Evolutionary conservation across 208 protist genomes (phyloP).

Genomic region (Tritrichomonas musculus): DNA sequence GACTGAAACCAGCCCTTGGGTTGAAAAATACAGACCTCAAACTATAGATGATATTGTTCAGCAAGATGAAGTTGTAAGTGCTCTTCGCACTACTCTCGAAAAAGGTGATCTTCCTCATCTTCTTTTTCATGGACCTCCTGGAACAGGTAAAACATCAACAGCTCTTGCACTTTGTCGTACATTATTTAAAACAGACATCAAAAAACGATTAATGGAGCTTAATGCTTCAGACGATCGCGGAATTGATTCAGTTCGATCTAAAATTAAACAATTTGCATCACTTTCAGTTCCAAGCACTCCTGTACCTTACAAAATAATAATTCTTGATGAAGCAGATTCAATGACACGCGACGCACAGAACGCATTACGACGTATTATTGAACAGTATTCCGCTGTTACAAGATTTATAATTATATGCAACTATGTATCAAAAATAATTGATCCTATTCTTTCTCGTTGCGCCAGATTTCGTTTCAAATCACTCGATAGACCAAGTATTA

Average conservation of each 20-base stretch:
- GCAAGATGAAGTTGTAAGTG: neutral
- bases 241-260: constrained; percentile 90
- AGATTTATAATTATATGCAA: constrained; percentile 99
- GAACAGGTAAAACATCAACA: constrained; percentile 95
- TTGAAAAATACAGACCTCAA: neutral
- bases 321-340: constrained; percentile 98
- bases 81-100: neutral
- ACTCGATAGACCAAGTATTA: constrained; percentile 51
- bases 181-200: constrained; percentile 62
- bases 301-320: constrained; percentile 92
- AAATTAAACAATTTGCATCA: constrained; percentile 95
- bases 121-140: constrained; percentile 96
- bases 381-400: constrained; percentile 69
- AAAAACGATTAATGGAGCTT: constrained; percentile 90
- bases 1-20: neutral
- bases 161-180: constrained; percentile 89
- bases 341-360: constrained; percentile 91
- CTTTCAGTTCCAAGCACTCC: constrained; percentile 32
- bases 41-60: constrained; percentile 12
- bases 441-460: constrained; percentile 95
- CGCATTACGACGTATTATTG: constrained; percentile 46
- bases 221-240: constrained; percentile 98
- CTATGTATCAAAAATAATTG: constrained; percentile 68
- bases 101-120: constrained; percentile 52
- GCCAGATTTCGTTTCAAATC: constrained; percentile 97